Evolutionary conservation across 257 asterid species (phyloP).

Genomic region (Asclepias syriaca): DNA sequence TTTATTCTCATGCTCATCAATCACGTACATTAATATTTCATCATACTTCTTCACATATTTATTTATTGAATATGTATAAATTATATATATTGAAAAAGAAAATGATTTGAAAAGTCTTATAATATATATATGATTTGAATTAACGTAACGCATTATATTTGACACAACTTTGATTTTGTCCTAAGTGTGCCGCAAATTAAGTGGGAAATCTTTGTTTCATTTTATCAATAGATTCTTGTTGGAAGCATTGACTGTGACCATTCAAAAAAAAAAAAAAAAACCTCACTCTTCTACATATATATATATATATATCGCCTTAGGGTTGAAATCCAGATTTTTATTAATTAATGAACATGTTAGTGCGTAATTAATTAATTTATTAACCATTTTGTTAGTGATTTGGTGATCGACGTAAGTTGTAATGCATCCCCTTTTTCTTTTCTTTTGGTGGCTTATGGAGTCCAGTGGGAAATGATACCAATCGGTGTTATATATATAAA

Average conservation of each 20-base stretch:
- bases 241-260: constrained; percentile 26
- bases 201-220: neutral
- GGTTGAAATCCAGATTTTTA: too few species aligned
- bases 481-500: too few species aligned
- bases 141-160: neutral
- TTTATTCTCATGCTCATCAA: neutral
- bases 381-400: neutral
- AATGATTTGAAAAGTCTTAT: neutral
- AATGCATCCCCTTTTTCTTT: neutral
- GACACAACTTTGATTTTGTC: neutral
- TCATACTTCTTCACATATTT: too few species aligned
- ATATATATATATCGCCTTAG: too few species aligned
- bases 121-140: too few species aligned
- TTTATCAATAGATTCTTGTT: constrained; percentile 40
- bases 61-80: too few species aligned
- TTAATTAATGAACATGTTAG: too few species aligned
- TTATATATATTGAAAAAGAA: too few species aligned
- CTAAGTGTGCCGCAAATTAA: neutral
- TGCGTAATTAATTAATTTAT: too few species aligned
- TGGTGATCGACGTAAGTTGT: neutral
- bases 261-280: neutral
- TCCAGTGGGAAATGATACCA: neutral
- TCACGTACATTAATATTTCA: neutral
- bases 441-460: neutral
- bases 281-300: too few species aligned